phyloP scores from a whole-genome alignment of 495 filamentous ascomycete species.

The Aspergillus cavernicola region DNA sequence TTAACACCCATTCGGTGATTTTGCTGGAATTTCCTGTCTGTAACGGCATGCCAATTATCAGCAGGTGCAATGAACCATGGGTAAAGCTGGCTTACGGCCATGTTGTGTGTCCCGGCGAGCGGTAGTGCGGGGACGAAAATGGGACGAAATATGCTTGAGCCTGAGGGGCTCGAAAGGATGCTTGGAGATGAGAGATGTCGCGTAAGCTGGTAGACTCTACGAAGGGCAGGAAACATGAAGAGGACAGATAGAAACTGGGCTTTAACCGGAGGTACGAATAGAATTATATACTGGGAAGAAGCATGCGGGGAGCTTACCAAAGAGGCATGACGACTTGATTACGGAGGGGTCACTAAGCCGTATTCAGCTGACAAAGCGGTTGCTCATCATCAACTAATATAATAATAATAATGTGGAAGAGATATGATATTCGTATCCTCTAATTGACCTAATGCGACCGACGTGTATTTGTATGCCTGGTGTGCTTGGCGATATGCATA shows the following conservation, averaged over 20 bases:
- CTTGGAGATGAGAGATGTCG: constrained; percentile 18
- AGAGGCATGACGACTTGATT: constrained; percentile 29
- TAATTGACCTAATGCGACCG: background rate
- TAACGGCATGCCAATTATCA: background rate
- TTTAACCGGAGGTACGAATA: background rate
- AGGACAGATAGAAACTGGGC: background rate
- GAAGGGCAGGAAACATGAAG: constrained; percentile 30
- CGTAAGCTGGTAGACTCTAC: constrained; percentile 22
- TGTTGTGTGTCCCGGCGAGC: constrained; percentile 25
- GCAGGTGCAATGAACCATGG: background rate
- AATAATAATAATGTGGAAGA: background rate
- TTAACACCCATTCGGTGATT: constrained; percentile 82
- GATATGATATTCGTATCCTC: background rate
- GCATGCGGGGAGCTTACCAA: constrained; percentile 12
- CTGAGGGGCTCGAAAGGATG: constrained; percentile 15
- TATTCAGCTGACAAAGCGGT: constrained; percentile 24
- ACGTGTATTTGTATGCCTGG: background rate
- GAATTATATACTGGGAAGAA: background rate
- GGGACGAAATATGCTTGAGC: constrained; percentile 14
- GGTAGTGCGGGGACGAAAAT: constrained; percentile 23
- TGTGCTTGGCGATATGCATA: background rate
- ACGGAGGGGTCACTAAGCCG: constrained; percentile 24
- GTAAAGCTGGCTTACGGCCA: constrained; percentile 34
- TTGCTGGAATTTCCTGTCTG: constrained; percentile 35
- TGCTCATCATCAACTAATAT: background rate